phyloP scores from a whole-genome alignment of 1,284 basidiomycete genomes.

The Malassezia dermatis region DNA sequence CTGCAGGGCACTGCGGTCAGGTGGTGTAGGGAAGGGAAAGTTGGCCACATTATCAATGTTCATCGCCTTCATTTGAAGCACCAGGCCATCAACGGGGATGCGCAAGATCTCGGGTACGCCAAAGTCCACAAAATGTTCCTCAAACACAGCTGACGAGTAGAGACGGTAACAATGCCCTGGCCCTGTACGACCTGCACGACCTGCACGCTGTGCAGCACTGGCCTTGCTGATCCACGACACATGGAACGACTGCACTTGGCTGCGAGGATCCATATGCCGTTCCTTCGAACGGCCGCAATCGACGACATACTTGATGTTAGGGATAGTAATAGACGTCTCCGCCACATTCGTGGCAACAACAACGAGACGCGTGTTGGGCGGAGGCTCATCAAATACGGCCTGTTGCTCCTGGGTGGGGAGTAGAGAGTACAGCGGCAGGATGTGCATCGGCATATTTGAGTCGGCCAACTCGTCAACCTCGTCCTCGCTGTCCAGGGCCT shows the following conservation, averaged over 20 bases:
- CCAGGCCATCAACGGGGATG: constrained; percentile 91
- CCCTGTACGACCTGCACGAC: constrained; percentile 66
- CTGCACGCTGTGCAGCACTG: constrained; percentile 62
- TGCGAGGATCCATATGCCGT: constrained; percentile 58
- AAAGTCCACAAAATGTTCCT: constrained; percentile 81
- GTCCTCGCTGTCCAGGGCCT: constrained; percentile 15
- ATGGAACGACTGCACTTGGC: constrained; percentile 62
- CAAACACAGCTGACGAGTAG: constrained; percentile 67
- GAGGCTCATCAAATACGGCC: constrained; percentile 61
- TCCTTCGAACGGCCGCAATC: constrained; percentile 73
- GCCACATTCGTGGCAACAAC: constrained; percentile 69
- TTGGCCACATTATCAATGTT: constrained; percentile 92
- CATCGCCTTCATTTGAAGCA: constrained; percentile 99
- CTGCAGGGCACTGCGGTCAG: constrained; percentile 65
- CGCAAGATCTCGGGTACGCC: constrained; percentile 83
- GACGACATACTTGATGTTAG: constrained; percentile 65
- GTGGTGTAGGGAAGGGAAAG: constrained; percentile 96
- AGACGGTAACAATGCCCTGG: constrained; percentile 69
- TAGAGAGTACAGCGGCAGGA: constrained; percentile 65
- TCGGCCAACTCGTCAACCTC: constrained; percentile 29
- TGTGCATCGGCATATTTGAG: constrained; percentile 50
- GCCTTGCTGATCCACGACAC: constrained; percentile 68
- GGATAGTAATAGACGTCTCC: constrained; percentile 68
- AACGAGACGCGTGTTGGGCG: constrained; percentile 58
- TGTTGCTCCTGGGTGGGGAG: constrained; percentile 64